Evolutionary conservation across 2,329 filamentous ascomycete genomes (phyloP), one percentile per base, ranked within the genome.

Genomic region (Thielaviopsis euricoi): DNA sequence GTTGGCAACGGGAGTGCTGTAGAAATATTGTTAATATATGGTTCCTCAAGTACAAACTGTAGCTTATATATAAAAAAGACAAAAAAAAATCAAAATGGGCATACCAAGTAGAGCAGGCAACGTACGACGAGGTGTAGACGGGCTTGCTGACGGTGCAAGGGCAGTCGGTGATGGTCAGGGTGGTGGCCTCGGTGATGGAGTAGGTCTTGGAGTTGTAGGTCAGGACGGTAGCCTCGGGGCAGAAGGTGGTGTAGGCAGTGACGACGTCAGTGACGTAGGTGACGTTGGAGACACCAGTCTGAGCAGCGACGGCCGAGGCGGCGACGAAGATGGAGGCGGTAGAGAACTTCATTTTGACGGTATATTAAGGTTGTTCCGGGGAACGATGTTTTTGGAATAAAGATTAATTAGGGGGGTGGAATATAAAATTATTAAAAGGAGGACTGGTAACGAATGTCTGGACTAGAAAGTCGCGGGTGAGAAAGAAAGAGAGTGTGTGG

Each of bases 151-250:
- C 67, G 67, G 80, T 87, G 82, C 82, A 86, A 65, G 82, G 79
- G 78, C 83, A 85, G 76, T 84, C 75, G 65, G 80, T 80, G 76
- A 86, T 79, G 74, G 83, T 86, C 70, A 86, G 71, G 69, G 81
- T 83, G 69, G 81, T 83, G 68, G 83, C 71, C 73, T 77, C 73
- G 63, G 82, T 82, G 71, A 88, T 74, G 65, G 78, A 84, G 77
- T 85, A 86, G 72, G 83, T 86, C 69, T 77, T 74, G 71, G 71
- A 74, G 68, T 76, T 78, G 73, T 85, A 75, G 66, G 77, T 79
- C 71, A 87, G 71, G 65, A 74, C 70, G 65, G 85, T 87, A 63
- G 85, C 70, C 64, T 67, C 74, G 22, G 85, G 83, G 81, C 86
- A 89, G 80, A 77, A 87, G 68, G 85, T 89, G 72, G 78, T 82